These are phyloP conservation scores for Fusarium musae DNA, from an alignment of 2,329 filamentous ascomycete species.

Conservation along the genomic window DNA sequence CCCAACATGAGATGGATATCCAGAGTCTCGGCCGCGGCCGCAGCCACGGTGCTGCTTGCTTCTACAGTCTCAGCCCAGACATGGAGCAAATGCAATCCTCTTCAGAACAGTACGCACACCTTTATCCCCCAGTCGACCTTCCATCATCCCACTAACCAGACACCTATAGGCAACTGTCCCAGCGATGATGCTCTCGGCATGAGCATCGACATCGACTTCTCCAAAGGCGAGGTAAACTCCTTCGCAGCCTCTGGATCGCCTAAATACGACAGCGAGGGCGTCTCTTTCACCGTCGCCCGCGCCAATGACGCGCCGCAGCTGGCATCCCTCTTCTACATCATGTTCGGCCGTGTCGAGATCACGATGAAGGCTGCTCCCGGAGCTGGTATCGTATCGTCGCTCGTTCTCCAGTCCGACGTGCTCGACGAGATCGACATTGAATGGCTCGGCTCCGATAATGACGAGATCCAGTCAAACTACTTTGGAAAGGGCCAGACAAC, in stretches of 20 bases:
- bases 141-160: conserved; percentile 4
- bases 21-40: conserved; percentile 25
- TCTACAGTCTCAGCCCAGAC: conserved; percentile 51
- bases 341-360: conserved; percentile 94
- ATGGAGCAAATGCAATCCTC: conserved; percentile 55
- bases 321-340: conserved; percentile 94
- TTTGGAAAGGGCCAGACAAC: conserved; percentile 92
- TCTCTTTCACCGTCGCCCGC: conserved; percentile 79
- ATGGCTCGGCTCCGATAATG: conserved; percentile 83
- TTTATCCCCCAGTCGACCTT: background rate
- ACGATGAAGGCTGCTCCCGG: conserved; percentile 88
- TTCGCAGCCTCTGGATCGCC: conserved; percentile 78
- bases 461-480: conserved; percentile 94
- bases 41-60: conserved; percentile 42
- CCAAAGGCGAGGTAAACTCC: conserved; percentile 78
- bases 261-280: conserved; percentile 81
- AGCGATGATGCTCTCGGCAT: conserved; percentile 83
- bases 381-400: conserved; percentile 90
- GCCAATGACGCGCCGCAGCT: conserved; percentile 88
- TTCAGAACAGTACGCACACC: conserved; percentile 48
- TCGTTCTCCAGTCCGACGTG: conserved; percentile 89
- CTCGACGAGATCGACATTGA: conserved; percentile 98
- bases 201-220: conserved; percentile 87
- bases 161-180: conserved; percentile 68
- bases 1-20: conserved; percentile 42